phyloP scores from a whole-genome alignment of 2,329 filamentous ascomycete species.

The Aspergillus japonicus region DNA sequence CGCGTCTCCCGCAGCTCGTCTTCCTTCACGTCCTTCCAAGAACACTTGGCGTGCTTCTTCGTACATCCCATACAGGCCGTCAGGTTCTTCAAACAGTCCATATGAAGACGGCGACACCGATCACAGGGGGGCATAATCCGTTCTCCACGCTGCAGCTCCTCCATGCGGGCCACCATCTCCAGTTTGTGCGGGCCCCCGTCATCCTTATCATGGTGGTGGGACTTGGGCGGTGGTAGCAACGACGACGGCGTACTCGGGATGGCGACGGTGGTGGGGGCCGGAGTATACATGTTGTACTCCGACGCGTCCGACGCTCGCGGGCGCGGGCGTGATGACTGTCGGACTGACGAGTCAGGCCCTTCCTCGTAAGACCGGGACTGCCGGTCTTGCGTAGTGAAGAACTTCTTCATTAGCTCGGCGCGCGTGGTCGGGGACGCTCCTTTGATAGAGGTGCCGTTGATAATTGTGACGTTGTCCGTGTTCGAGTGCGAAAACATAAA shows the following conservation, averaged over 20 bases:
- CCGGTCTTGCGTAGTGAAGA: conserved; percentile 60
- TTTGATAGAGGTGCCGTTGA: conserved; percentile 50
- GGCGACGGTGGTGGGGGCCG: conserved; percentile 49
- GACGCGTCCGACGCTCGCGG: conserved; percentile 35
- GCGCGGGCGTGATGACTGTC: conserved; percentile 31
- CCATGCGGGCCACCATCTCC: conserved; percentile 72
- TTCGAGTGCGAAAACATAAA: conserved; percentile 44
- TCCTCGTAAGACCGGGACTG: conserved; percentile 42
- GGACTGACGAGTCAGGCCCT: conserved; percentile 23
- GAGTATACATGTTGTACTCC: conserved; percentile 42
- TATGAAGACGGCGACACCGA: conserved; percentile 73
- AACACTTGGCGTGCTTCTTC: conserved; percentile 85
- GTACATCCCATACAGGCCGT: conserved; percentile 86
- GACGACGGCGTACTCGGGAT: conserved; percentile 56
- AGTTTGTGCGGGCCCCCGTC: conserved; percentile 60
- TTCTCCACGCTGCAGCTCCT: conserved; percentile 71
- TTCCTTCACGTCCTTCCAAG: conserved; percentile 77
- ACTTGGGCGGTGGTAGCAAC: conserved; percentile 50
- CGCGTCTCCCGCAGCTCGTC: conserved; percentile 57
- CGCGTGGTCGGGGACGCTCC: conserved; percentile 57
- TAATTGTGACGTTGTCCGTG: conserved; percentile 49
- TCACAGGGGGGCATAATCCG: conserved; percentile 80
- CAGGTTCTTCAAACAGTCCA: conserved; percentile 80
- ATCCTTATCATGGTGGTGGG: conserved; percentile 51
- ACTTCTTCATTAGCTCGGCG: conserved; percentile 62